Conservation (phyloP, 2,329 filamentous ascomycete genomes). For the Ophiocordyceps camponoti-floridani region DNA sequence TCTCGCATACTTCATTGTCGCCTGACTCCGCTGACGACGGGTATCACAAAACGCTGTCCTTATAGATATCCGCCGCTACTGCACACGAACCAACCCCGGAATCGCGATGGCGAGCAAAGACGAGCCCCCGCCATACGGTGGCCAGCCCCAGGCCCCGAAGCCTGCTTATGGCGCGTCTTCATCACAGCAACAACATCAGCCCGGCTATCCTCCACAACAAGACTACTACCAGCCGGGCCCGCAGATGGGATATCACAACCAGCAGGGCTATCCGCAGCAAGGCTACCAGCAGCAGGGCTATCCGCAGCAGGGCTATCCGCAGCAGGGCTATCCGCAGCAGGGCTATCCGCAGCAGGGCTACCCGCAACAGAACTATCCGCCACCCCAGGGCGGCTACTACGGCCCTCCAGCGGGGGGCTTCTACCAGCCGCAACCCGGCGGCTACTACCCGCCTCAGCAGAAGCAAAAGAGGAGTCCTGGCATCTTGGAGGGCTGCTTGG, state of each 20-base stretch:
- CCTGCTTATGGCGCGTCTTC: constrained; percentile 23
- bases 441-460: constrained; percentile 13
- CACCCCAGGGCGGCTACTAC: constrained; percentile 13
- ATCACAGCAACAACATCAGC: constrained; percentile 10
- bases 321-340: background rate
- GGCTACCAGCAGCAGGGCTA: background rate
- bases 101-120: constrained; percentile 22
- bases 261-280: constrained; percentile 8
- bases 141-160: constrained; percentile 19
- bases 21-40: too few relatives aligned
- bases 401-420: constrained; percentile 14
- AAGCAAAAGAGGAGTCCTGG: constrained; percentile 15
- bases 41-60: too few relatives aligned
- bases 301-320: background rate
- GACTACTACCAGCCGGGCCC: constrained; percentile 22
- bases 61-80: background rate
- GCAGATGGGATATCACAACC: constrained; percentile 25
- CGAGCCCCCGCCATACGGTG: constrained; percentile 29
- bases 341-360: background rate
- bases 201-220: constrained; percentile 11
- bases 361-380: background rate
- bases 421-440: constrained; percentile 18
- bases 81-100: background rate
- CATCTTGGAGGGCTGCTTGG: constrained; percentile 27
- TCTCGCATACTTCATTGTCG: background rate